Evolutionary conservation across 176 grass and related monocot genomes (phyloP).

Genomic region (Dactylis glomerata): DNA sequence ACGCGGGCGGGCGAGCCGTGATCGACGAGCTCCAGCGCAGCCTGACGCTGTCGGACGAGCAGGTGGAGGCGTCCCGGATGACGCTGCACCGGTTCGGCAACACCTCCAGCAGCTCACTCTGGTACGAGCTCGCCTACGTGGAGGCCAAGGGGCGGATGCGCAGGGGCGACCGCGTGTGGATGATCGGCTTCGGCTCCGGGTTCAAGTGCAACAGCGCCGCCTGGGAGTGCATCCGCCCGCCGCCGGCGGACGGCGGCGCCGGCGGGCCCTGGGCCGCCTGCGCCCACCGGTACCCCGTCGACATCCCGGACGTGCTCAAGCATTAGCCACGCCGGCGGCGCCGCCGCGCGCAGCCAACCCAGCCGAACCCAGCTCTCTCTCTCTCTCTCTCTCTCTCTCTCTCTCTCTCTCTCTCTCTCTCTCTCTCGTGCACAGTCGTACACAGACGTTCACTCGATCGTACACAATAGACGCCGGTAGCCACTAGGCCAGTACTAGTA

Average conservation of each 20-base stretch:
- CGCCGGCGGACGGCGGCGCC: background rate
- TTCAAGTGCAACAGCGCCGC: conserved; percentile 95
- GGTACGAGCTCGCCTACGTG: conserved; percentile 72
- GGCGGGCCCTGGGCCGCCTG: conserved; percentile 49
- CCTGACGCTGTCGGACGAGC: conserved; percentile 62
- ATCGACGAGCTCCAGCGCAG: conserved; percentile 89
- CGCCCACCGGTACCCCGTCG: conserved; percentile 47
- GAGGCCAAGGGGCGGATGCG: conserved; percentile 63
- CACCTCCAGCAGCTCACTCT: conserved; percentile 61
- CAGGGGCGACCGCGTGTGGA: conserved; percentile 51
- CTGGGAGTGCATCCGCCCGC: conserved; percentile 64
- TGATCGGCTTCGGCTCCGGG: conserved; percentile 69
- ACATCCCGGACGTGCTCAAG: conserved; percentile 62
- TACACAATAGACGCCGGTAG: background rate
- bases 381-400: background rate
- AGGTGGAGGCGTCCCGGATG: conserved; percentile 74
- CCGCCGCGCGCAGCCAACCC: background rate
- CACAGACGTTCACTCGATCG: background rate
- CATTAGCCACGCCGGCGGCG: background rate
- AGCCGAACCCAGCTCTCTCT: background rate
- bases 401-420: background rate
- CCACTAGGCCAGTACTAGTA: background rate
- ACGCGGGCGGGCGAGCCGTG: conserved; percentile 75
- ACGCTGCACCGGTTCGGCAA: conserved; percentile 78
- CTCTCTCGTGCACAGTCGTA: conserved; percentile 6